Evolutionary conservation across 2,329 filamentous ascomycete genomes (phyloP).

Genomic region (Aspergillus sp.): DNA sequence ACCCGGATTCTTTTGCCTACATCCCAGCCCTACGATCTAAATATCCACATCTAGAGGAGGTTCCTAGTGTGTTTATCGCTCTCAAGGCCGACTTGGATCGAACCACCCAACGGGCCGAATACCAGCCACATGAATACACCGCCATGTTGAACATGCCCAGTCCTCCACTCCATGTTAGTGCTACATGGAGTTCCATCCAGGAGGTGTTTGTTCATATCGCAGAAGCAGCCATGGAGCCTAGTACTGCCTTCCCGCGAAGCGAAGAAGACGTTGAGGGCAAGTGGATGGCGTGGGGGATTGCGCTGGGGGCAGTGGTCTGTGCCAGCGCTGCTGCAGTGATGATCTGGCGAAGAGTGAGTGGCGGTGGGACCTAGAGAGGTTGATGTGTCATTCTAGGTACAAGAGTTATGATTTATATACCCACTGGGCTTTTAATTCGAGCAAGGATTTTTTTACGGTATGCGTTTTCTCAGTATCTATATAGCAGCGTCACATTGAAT

Average conservation of each 20-base stretch:
- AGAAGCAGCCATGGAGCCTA: slow-evolving; percentile 86
- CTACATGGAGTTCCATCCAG: slow-evolving; percentile 88
- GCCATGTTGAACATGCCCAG: slow-evolving; percentile 76
- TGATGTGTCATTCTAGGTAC: background rate
- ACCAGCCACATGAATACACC: slow-evolving; percentile 90
- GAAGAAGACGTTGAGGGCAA: slow-evolving; percentile 77
- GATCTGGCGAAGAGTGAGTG: slow-evolving; percentile 53
- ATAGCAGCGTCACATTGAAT: no score
- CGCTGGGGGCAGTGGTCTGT: slow-evolving; percentile 65
- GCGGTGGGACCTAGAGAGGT: slow-evolving; percentile 22
- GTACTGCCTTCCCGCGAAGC: slow-evolving; percentile 79
- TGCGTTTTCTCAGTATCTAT: no score
- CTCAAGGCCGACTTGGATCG: slow-evolving; percentile 95
- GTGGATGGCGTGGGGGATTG: slow-evolving; percentile 79
- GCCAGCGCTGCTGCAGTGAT: slow-evolving; percentile 55
- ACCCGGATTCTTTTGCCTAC: slow-evolving; percentile 92
- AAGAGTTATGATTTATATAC: slow-evolving; percentile 1
- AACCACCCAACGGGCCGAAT: slow-evolving; percentile 87
- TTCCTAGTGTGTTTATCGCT: slow-evolving; percentile 87
- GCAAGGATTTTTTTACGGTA: no score
- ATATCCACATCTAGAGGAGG: slow-evolving; percentile 77
- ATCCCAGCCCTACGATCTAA: slow-evolving; percentile 75
- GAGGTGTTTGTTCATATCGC: slow-evolving; percentile 91
- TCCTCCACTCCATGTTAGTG: slow-evolving; percentile 85
- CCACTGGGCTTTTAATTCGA: background rate